phyloP scores from a whole-genome alignment of 306 rosid species.

The Dryas alaskensis region DNA sequence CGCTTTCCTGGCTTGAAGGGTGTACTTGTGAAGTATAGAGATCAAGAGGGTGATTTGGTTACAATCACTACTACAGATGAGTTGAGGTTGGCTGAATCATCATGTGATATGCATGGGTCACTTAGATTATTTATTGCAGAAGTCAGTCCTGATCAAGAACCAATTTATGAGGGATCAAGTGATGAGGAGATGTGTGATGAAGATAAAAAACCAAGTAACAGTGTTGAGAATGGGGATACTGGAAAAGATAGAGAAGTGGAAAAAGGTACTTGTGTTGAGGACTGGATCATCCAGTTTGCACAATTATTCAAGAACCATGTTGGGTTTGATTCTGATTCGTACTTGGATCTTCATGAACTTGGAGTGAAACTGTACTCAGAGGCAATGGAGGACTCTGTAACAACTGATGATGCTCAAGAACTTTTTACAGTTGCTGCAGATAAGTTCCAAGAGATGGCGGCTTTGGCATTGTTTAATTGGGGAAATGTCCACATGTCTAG shows the following conservation, averaged over 20 bases:
- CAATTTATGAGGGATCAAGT: conserved; percentile 49
- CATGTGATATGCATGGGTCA: conserved; percentile 47
- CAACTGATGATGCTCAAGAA: conserved; percentile 69
- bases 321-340: conserved; percentile 82
- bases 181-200: conserved; percentile 26
- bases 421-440: conserved; percentile 74
- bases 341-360: conserved; percentile 82
- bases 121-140: conserved; percentile 57
- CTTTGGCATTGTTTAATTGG: conserved; percentile 89
- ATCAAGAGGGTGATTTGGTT: conserved; percentile 89
- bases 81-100: conserved; percentile 65
- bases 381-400: conserved; percentile 78
- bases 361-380: conserved; percentile 82
- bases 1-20: conserved; percentile 73
- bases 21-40: conserved; percentile 75
- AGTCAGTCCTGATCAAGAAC: conserved; percentile 62
- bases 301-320: conserved; percentile 92
- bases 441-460: conserved; percentile 92
- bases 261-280: conserved; percentile 53
- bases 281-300: conserved; percentile 93
- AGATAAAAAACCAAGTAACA: conserved; percentile 19
- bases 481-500: conserved; percentile 84
- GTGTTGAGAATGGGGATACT: conserved; percentile 38
- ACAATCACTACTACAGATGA: conserved; percentile 72
- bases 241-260: conserved; percentile 33